Percentiles rank a stretch among this genome's conserved stretches.
These are phyloP conservation scores for Salicornia ramosissima DNA, from an alignment of 148 eudicot genomes.

Conservation along the genomic window DNA sequence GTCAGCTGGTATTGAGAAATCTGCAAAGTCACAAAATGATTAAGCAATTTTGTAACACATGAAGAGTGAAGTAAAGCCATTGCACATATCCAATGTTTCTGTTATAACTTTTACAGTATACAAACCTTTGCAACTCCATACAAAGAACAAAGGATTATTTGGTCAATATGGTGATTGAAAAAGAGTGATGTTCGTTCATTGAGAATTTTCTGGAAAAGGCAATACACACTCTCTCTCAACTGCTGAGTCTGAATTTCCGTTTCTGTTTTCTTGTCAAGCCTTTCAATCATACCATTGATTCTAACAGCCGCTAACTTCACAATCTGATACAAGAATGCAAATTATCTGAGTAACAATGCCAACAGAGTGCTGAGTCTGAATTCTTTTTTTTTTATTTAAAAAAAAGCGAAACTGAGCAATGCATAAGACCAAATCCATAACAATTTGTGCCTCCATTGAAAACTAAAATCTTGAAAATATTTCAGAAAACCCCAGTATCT, in stretches of 20 bases:
- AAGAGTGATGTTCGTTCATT: conserved; percentile 63
- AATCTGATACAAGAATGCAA: conserved; percentile 43
- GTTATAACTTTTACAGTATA: neutral
- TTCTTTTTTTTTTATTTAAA: too few relatives aligned
- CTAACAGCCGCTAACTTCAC: conserved; percentile 93
- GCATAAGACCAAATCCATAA: too few relatives aligned
- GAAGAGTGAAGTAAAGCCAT: neutral
- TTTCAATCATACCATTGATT: conserved; percentile 89
- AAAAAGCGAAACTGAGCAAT: too few relatives aligned
- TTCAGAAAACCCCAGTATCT: too few relatives aligned
- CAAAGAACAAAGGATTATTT: conserved; percentile 83
- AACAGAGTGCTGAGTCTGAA: neutral
- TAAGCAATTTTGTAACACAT: conserved; percentile 1
- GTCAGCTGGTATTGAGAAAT: conserved; percentile 74
- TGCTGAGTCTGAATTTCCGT: conserved; percentile 52
- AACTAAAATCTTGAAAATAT: too few relatives aligned
- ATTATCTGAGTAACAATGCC: conserved; percentile 1
- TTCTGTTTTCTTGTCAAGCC: conserved; percentile 42
- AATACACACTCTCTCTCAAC: conserved; percentile 72
- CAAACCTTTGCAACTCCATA: conserved; percentile 97
- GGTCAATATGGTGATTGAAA: conserved; percentile 89
- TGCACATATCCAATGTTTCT: neutral
- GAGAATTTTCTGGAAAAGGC: conserved; percentile 80
- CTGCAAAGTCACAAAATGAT: conserved; percentile 35
- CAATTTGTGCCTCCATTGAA: too few relatives aligned